These are phyloP conservation scores for Poterioochromonas sp. DNA, from an alignment of 352 stramenopile species.

Conservation along the genomic window DNA sequence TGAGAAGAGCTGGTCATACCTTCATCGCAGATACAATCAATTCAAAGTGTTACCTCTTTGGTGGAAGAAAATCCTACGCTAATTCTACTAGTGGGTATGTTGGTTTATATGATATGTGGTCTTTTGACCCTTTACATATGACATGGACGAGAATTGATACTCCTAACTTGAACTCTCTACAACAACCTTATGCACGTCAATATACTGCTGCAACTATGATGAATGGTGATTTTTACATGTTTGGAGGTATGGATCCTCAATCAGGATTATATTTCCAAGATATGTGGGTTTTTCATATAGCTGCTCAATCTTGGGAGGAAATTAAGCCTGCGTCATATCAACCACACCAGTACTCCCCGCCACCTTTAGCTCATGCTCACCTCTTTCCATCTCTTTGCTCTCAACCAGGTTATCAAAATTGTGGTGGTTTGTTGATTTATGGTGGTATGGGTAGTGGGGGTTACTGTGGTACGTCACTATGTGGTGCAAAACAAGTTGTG, in stretches of 20 bases:
- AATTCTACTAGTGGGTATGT: not conserved
- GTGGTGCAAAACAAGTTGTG: not conserved
- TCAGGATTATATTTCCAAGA: not conserved
- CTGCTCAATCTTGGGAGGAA: not conserved
- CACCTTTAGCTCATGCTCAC: not conserved
- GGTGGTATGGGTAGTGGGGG: not conserved
- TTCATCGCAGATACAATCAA: not conserved
- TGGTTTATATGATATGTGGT: not conserved
- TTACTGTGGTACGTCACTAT: not conserved
- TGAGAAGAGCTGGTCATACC: not conserved
- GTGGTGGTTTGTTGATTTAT: not conserved
- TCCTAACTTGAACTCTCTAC: not conserved
- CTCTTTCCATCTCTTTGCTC: not conserved
- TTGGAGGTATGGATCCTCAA: not conserved
- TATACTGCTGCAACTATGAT: not conserved
- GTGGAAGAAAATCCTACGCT: not conserved
- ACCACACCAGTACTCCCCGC: not conserved
- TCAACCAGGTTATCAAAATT: too few species aligned
- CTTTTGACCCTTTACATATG: not conserved
- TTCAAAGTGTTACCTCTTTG: not conserved
- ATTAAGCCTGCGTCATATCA: not conserved
- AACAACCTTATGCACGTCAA: not conserved
- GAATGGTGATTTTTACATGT: not conserved
- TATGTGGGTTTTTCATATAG: not conserved
- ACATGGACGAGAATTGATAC: not conserved